These are phyloP conservation scores for Neurospora sp. DNA, from an alignment of 495 filamentous ascomycete genomes.

Conservation along the genomic window DNA sequence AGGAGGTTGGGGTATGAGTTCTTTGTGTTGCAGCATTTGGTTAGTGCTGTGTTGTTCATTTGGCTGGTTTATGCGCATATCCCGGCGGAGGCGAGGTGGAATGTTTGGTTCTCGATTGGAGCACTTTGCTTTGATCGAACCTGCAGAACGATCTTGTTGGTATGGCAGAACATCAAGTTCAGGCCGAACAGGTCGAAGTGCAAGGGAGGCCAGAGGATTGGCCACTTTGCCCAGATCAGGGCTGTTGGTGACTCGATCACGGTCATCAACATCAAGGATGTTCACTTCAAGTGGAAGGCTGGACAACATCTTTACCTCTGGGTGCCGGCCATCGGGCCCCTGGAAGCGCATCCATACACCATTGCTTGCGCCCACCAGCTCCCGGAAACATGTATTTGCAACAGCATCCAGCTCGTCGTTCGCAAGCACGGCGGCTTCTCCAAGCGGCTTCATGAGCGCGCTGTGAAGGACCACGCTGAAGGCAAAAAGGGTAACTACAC, in stretches of 20 bases:
- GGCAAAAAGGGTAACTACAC: conserved; percentile 28
- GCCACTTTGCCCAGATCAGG: conserved; percentile 52
- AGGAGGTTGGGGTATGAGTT: conserved; percentile 65
- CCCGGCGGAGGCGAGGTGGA: conserved; percentile 42
- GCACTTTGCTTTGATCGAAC: conserved; percentile 61
- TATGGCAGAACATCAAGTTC: conserved; percentile 56
- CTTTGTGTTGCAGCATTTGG: conserved; percentile 72
- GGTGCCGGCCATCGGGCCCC: conserved; percentile 52
- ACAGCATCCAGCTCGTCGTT: conserved; percentile 61
- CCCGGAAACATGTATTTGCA: conserved; percentile 39
- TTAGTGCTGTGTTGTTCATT: conserved; percentile 58
- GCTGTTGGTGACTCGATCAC: conserved; percentile 55
- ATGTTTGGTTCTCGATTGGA: conserved; percentile 66
- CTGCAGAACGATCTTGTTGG: conserved; percentile 37
- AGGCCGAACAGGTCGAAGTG: conserved; percentile 26
- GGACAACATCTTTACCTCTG: conserved; percentile 77
- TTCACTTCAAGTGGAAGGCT: conserved; percentile 60
- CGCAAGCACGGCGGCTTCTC: conserved; percentile 66
- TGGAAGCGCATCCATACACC: conserved; percentile 78
- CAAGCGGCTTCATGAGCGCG: conserved; percentile 51
- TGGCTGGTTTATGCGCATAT: conserved; percentile 57
- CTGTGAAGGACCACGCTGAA: conserved; percentile 36
- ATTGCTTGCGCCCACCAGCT: conserved; percentile 47
- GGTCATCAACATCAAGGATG: conserved; percentile 57
- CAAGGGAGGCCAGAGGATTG: conserved; percentile 32